These are phyloP conservation scores for Cladosporium sp. DNA, from an alignment of 2,329 filamentous ascomycete genomes.

Conservation along the genomic window DNA sequence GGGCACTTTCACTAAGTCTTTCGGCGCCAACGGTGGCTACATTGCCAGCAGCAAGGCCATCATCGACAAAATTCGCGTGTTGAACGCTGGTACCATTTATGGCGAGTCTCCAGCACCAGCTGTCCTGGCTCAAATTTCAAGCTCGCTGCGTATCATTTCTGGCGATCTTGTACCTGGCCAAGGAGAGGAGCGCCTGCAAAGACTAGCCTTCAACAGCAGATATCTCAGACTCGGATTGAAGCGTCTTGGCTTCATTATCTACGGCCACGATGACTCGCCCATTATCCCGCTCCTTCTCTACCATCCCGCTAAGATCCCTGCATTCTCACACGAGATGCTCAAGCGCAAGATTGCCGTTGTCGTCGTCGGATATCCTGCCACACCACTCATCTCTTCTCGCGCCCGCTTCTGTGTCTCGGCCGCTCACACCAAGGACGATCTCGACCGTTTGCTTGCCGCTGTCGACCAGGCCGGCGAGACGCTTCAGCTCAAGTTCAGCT, in stretches of 20 bases:
- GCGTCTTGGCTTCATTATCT: conserved; percentile 93
- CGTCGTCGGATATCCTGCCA: conserved; percentile 95
- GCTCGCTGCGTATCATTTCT: conserved; percentile 82
- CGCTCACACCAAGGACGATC: conserved; percentile 96
- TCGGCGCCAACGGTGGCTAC: conserved; percentile 96
- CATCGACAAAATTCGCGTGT: conserved; percentile 84
- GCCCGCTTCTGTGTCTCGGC: conserved; percentile 95
- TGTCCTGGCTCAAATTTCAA: conserved; percentile 86
- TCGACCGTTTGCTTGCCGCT: conserved; percentile 83
- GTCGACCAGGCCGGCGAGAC: conserved; percentile 92
- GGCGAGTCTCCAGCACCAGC: conserved; percentile 86
- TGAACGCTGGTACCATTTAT: conserved; percentile 82
- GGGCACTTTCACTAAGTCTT: conserved; percentile 97
- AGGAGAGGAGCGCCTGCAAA: conserved; percentile 91
- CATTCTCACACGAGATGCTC: conserved; percentile 98
- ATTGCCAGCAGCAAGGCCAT: conserved; percentile 85
- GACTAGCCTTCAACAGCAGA: conserved; percentile 95
- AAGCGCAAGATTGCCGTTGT: conserved; percentile 97
- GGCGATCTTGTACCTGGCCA: conserved; percentile 87
- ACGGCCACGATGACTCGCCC: conserved; percentile 95
- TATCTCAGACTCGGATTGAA: conserved; percentile 98
- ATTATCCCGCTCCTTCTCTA: conserved; percentile 94
- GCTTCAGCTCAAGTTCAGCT: conserved; percentile 95
- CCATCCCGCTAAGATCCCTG: conserved; percentile 98
- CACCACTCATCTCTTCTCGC: conserved; percentile 89